These are phyloP conservation scores for Lentithecium fluviatile DNA, from an alignment of 495 filamentous ascomycete genomes.

Conservation along the genomic window DNA sequence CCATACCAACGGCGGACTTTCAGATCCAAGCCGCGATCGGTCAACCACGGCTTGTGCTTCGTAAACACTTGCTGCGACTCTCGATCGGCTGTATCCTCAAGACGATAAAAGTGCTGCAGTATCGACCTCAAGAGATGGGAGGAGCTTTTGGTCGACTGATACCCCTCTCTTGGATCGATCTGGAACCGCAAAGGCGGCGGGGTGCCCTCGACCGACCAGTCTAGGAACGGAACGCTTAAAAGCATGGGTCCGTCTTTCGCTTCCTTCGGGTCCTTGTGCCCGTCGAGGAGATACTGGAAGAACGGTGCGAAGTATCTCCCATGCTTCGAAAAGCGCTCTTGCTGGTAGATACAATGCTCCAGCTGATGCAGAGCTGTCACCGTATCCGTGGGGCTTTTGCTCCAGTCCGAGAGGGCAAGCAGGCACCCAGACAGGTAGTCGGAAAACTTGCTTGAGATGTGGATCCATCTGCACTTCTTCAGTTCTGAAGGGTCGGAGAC, in stretches of 20 bases:
- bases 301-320: slow-evolving; percentile 45
- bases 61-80: slow-evolving; percentile 43
- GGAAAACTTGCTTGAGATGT: slow-evolving; percentile 44
- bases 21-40: slow-evolving; percentile 42
- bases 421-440: slow-evolving; percentile 43
- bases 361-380: slow-evolving; percentile 33
- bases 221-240: slow-evolving; percentile 43
- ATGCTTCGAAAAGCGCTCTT: slow-evolving; percentile 46
- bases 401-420: slow-evolving; percentile 37
- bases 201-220: slow-evolving; percentile 41
- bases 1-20: slow-evolving; percentile 47
- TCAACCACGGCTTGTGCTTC: slow-evolving; percentile 44
- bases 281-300: slow-evolving; percentile 33
- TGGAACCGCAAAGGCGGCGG: slow-evolving; percentile 43
- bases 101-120: slow-evolving; percentile 44
- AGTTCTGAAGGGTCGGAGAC: slow-evolving; percentile 29
- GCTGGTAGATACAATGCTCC: slow-evolving; percentile 37
- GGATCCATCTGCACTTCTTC: slow-evolving; percentile 43
- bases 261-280: background rate
- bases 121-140: slow-evolving; percentile 42
- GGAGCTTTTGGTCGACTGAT: slow-evolving; percentile 37
- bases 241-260: slow-evolving; percentile 35
- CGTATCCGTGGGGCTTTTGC: slow-evolving; percentile 2
- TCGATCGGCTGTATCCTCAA: slow-evolving; percentile 45
- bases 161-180: slow-evolving; percentile 43